These are phyloP conservation scores for Elongisporangium undulatum DNA, from an alignment of 352 stramenopile species.

Conservation along the genomic window DNA sequence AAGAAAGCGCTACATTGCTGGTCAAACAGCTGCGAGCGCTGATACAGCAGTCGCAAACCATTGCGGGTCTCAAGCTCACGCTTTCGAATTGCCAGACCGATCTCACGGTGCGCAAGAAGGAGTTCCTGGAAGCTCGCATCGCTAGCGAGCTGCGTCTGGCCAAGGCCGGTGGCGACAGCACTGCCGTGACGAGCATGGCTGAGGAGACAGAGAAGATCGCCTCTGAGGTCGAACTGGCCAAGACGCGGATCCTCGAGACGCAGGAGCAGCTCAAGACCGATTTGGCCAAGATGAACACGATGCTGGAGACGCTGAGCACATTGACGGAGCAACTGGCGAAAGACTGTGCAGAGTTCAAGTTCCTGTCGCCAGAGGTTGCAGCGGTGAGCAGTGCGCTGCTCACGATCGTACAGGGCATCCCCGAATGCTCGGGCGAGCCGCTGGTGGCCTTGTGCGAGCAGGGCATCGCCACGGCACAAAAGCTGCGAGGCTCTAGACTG, in stretches of 20 bases:
- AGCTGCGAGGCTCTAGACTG: slow-evolving; percentile 38
- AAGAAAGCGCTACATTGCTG: slow-evolving; percentile 42
- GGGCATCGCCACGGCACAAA: slow-evolving; percentile 32
- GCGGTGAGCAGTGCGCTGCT: slow-evolving; percentile 19
- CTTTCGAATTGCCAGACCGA: slow-evolving; percentile 30
- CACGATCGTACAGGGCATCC: slow-evolving; percentile 24
- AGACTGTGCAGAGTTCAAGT: slow-evolving; percentile 24
- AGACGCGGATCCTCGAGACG: slow-evolving; percentile 30
- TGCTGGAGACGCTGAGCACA: slow-evolving; percentile 33
- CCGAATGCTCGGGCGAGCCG: slow-evolving; percentile 41
- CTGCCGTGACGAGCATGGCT: not conserved
- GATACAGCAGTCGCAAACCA: slow-evolving; percentile 25
- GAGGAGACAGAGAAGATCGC: not conserved
- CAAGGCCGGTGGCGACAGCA: slow-evolving; percentile 8
- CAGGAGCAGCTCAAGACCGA: slow-evolving; percentile 44
- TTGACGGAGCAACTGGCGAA: slow-evolving; percentile 43
- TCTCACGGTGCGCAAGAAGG: slow-evolving; percentile 34
- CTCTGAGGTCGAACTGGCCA: slow-evolving; percentile 17
- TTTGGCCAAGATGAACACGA: slow-evolving; percentile 37
- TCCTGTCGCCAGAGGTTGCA: slow-evolving; percentile 21
- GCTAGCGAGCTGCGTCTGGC: slow-evolving; percentile 35
- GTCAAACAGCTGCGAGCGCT: slow-evolving; percentile 32
- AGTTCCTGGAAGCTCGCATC: slow-evolving; percentile 32
- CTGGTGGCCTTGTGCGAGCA: slow-evolving; percentile 41
- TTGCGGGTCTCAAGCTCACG: slow-evolving; percentile 33